A percentile compares a stretch with the other conserved stretches of the same genome.
phyloP scores from a whole-genome alignment of 257 asterid species.

The Przewalskia tangutica region DNA sequence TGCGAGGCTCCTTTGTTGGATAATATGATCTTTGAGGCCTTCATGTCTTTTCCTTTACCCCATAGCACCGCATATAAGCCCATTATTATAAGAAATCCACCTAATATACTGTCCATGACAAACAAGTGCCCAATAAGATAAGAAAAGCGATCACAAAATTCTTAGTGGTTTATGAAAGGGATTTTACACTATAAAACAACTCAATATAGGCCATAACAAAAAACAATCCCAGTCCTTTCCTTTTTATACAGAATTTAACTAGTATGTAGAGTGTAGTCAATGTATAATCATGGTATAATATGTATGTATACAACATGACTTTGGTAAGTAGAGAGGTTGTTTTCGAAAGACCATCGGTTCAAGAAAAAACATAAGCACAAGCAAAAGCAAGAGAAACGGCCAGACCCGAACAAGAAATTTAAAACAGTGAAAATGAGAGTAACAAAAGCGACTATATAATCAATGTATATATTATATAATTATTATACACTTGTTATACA shows the following conservation, averaged over 20 bases:
- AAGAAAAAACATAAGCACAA: no score
- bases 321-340: no score
- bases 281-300: neutral
- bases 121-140: neutral
- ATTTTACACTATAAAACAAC: neutral
- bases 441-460: no score
- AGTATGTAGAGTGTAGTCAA: neutral
- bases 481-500: neutral
- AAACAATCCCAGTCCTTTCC: neutral
- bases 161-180: neutral
- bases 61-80: slow-evolving; percentile 46
- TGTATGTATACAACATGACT: neutral
- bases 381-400: no score
- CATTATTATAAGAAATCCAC: slow-evolving; percentile 30
- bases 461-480: neutral
- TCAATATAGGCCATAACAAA: neutral
- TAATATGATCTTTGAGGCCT: neutral
- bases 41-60: slow-evolving; percentile 40
- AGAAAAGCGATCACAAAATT: neutral
- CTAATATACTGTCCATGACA: slow-evolving; percentile 29
- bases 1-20: neutral
- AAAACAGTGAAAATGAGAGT: no score
- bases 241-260: neutral
- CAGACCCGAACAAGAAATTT: no score
- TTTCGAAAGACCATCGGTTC: no score